Evolutionary conservation across 1,139 yeast species (phyloP).

Genomic region (Geotrichum restrictum): DNA sequence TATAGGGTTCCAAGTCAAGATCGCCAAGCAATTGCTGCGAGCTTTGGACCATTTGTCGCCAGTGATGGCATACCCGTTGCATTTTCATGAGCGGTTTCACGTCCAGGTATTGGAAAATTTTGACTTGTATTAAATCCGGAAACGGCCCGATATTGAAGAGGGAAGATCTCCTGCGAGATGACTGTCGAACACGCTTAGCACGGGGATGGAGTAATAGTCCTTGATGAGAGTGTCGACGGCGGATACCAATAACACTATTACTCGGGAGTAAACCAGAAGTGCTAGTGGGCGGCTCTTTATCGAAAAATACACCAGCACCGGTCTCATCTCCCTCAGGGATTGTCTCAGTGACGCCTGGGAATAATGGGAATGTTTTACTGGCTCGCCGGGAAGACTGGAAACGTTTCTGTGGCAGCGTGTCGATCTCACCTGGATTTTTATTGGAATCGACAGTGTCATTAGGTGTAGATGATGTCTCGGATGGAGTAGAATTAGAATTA

Average conservation of each 20-base stretch:
- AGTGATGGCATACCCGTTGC: conserved; percentile 54
- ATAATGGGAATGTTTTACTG: conserved; percentile 6
- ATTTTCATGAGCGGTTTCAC: conserved; percentile 57
- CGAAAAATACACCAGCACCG: conserved; percentile 3
- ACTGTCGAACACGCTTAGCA: conserved; percentile 32
- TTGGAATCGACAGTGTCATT: not conserved
- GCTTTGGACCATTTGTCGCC: conserved; percentile 62
- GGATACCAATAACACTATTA: not conserved
- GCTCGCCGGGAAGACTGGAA: not conserved
- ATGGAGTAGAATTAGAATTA: too few relatives aligned
- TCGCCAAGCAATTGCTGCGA: conserved; percentile 50
- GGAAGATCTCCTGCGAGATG: conserved; percentile 54
- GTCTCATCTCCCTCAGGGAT: conserved; percentile 16
- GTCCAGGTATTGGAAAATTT: conserved; percentile 51
- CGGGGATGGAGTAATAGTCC: conserved; percentile 24
- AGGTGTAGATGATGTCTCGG: not conserved
- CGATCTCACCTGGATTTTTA: not conserved
- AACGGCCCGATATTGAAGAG: conserved; percentile 53
- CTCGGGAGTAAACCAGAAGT: not conserved
- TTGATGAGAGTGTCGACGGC: conserved; percentile 5
- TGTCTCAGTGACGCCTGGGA: conserved; percentile 8
- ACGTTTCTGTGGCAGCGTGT: not conserved
- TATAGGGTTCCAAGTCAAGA: conserved; percentile 59
- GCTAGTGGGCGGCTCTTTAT: conserved; percentile 5
- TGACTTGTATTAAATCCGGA: conserved; percentile 54